Evolutionary conservation across 768 basidiomycete genomes (phyloP).

Genomic region (Pilatotrama ljubarskyi): DNA sequence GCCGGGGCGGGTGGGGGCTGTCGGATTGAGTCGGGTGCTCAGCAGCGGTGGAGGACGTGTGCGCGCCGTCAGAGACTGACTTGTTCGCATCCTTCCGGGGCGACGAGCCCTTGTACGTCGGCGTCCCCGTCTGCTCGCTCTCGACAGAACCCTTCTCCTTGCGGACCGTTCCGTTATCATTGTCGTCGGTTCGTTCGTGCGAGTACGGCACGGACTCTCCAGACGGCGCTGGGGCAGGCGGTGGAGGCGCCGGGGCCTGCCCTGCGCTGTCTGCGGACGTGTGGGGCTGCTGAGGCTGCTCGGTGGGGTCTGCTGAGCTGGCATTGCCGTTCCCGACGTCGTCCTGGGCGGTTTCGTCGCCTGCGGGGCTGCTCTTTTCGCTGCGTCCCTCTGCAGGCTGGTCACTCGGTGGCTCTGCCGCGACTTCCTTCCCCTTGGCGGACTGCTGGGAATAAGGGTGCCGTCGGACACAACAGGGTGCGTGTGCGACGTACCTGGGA

Average conservation of each 20-base stretch:
- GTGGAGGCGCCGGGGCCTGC: slow-evolving; percentile 25
- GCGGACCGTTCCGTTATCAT: slow-evolving; percentile 39
- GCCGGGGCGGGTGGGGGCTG: slow-evolving; percentile 28
- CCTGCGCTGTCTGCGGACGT: slow-evolving; percentile 25
- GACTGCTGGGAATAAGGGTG: slow-evolving; percentile 14
- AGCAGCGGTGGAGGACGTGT: slow-evolving; percentile 32
- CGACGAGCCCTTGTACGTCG: slow-evolving; percentile 38
- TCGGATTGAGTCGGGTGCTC: slow-evolving; percentile 21
- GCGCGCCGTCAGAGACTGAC: slow-evolving; percentile 36
- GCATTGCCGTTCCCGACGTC: slow-evolving; percentile 14
- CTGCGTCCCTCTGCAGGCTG: slow-evolving; percentile 30
- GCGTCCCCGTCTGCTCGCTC: slow-evolving; percentile 43
- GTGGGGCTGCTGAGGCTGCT: slow-evolving; percentile 3
- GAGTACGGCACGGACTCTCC: slow-evolving; percentile 19
- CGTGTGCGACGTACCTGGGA: slow-evolving; percentile 11
- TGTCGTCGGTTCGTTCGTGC: slow-evolving; percentile 40
- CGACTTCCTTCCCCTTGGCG: slow-evolving; percentile 29
- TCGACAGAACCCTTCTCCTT: slow-evolving; percentile 49
- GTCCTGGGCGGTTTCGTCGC: slow-evolving; percentile 9
- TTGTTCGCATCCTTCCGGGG: slow-evolving; percentile 33
- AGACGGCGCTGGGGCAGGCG: slow-evolving; percentile 17
- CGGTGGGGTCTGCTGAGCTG: slow-evolving; percentile 7
- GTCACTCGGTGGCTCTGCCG: slow-evolving; percentile 25
- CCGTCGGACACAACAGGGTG: background rate
- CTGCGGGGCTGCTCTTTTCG: slow-evolving; percentile 21